Conservation (phyloP, 371 early-diverging fungal species). For the Entomophthora muscae region DNA sequence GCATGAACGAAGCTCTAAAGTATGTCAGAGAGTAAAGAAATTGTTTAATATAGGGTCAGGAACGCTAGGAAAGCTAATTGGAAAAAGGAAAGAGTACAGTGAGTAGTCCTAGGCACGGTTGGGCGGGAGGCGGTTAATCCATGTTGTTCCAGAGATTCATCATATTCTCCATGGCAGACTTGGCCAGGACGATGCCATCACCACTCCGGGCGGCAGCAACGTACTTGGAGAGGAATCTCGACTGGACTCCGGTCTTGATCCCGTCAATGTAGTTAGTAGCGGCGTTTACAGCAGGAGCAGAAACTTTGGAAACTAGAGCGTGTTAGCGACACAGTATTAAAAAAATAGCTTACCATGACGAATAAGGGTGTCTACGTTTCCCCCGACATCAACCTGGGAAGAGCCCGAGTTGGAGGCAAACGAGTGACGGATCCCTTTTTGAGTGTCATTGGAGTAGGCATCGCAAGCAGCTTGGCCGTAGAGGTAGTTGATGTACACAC, state of each 20-base stretch:
- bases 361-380: neutral
- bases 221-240: neutral
- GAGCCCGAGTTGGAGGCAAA: neutral
- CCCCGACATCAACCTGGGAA: constrained; percentile 4
- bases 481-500: constrained; percentile 6
- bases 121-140: too few relatives aligned
- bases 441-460: neutral
- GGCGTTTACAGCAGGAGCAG: neutral
- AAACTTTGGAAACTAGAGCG: neutral
- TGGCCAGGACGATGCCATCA: constrained; percentile 1
- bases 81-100: too few relatives aligned
- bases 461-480: neutral
- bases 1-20: too few relatives aligned
- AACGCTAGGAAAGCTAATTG: too few relatives aligned
- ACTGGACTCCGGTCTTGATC: neutral
- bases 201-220: neutral
- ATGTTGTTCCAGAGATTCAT: neutral
- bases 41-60: too few relatives aligned
- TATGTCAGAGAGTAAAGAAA: too few relatives aligned
- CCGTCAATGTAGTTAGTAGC: neutral
- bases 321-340: neutral
- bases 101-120: too few relatives aligned
- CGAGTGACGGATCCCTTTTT: neutral
- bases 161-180: neutral
- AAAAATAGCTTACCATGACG: neutral